Base-by-base conservation (phyloP, 208 protist species). In the Porcisia deanei region DNA sequence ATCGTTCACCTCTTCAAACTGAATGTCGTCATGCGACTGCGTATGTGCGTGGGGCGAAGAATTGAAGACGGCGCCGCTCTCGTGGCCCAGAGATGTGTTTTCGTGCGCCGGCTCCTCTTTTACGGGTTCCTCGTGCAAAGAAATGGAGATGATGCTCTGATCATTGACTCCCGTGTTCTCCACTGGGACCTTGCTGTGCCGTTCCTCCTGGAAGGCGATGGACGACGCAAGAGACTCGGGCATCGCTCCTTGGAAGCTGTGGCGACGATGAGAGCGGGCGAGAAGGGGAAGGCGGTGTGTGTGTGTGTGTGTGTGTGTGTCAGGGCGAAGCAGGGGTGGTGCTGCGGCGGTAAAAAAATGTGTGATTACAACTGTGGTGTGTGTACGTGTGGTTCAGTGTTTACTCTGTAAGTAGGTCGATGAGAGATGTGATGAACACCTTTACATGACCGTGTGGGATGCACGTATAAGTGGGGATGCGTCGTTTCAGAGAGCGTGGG, bases 1-100 rank as follows among this genome's bases (percentile, higher is more conserved):
- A 6, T 67, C 65, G 55, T 73, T 41, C n/a, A 30, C 39, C 39
- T 25, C 41, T 7, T 73, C 53, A n/a, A 85, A 70, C 22, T 78
- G 73, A 39, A 85, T 81, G 25, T 85, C 80, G 20, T 71, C 79
- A 22, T 70, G 25, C 39, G 77, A 75, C 57, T 37, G 55, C 1
- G 64, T 53, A 8, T 39, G 43, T 25, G 43, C n/a, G 41, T 65
- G 49, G 45, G 47, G 71, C 25, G 37, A 34, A 2, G 55, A 14
- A 45, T 25, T 43, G 54, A 7, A 12, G 54, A 18, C 52, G 59
- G 22, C 8, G 41, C 49, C 68, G 30, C 63, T 70, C 12, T 63
- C 63, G 25, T 45, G 53, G n/a, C 68, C 39, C 37, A 22, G 6
- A 37, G 34, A 52, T 52, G 53, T 25, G 74, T 74, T 61, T 69